phyloP scores from a whole-genome alignment of 2,329 filamentous ascomycete species.

The Tolypocladium pustulatum region DNA sequence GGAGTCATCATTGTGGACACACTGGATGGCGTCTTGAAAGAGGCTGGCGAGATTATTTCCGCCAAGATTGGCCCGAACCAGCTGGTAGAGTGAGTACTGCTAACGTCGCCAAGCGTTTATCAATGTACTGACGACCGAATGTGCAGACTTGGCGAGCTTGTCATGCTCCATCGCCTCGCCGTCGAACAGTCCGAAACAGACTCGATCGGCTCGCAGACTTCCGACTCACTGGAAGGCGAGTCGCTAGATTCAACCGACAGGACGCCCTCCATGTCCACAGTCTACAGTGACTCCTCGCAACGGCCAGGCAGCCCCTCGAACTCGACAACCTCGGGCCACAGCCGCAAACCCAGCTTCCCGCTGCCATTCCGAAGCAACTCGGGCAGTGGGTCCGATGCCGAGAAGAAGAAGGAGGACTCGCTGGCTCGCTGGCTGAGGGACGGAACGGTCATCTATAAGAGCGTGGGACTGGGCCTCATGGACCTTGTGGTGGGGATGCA shows the following conservation, averaged over 20 bases:
- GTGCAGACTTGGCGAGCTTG: slow-evolving; percentile 62
- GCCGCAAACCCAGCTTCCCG: slow-evolving; percentile 21
- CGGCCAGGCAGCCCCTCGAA: slow-evolving; percentile 20
- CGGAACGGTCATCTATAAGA: slow-evolving; percentile 60
- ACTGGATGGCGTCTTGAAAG: slow-evolving; percentile 66
- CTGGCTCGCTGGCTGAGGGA: slow-evolving; percentile 45
- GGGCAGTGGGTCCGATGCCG: slow-evolving; percentile 18
- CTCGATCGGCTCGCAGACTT: slow-evolving; percentile 16
- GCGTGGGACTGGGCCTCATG: slow-evolving; percentile 56
- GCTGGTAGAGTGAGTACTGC: slow-evolving; percentile 58
- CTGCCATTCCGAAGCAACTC: slow-evolving; percentile 20
- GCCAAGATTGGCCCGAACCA: slow-evolving; percentile 63
- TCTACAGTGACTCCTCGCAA: slow-evolving; percentile 20
- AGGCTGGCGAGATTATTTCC: slow-evolving; percentile 79
- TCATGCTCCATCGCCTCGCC: slow-evolving; percentile 43
- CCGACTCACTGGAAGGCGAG: slow-evolving; percentile 6
- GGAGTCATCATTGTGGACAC: slow-evolving; percentile 65
- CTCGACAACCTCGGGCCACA: slow-evolving; percentile 15
- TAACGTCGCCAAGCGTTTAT: not conserved
- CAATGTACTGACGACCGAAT: slow-evolving; percentile 4
- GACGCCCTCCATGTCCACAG: slow-evolving; percentile 28
- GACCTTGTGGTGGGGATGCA: slow-evolving; percentile 52
- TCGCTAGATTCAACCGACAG: slow-evolving; percentile 20
- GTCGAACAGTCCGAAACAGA: slow-evolving; percentile 28
- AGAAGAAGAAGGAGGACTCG: slow-evolving; percentile 36